A percentile compares a stretch with the other conserved stretches of the same genome.
Conservation (phyloP, 495 filamentous ascomycete species). For the Penicillium fimorum region DNA sequence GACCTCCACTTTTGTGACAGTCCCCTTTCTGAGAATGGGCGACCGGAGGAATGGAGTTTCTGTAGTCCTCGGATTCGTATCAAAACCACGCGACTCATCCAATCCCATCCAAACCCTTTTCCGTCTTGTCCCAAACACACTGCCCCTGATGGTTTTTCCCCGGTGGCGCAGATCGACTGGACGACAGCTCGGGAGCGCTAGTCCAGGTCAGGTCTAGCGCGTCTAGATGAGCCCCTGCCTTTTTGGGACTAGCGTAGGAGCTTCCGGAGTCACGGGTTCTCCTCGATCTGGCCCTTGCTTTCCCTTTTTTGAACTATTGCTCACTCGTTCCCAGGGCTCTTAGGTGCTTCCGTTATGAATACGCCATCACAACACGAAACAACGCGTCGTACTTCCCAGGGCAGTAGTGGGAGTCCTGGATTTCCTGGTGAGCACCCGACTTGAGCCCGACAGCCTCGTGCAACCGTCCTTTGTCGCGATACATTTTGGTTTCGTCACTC, state of each 20-base stretch:
- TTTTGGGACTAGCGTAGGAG: slow-evolving; percentile 33
- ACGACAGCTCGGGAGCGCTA: slow-evolving; percentile 43
- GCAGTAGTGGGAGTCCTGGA: slow-evolving; percentile 37
- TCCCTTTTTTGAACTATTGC: slow-evolving; percentile 14
- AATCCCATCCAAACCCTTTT: slow-evolving; percentile 13
- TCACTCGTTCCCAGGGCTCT: slow-evolving; percentile 13
- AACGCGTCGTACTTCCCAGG: slow-evolving; percentile 36
- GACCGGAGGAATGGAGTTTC: background rate
- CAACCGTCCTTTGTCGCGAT: slow-evolving; percentile 4
- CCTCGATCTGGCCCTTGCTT: slow-evolving; percentile 23
- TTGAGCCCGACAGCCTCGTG: slow-evolving; percentile 8
- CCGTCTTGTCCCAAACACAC: slow-evolving; percentile 1
- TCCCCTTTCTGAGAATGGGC: background rate
- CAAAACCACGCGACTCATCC: background rate
- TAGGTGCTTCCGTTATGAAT: slow-evolving; percentile 34
- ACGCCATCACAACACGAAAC: slow-evolving; percentile 24
- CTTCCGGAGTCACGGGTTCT: slow-evolving; percentile 48
- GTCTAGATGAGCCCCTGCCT: slow-evolving; percentile 19
- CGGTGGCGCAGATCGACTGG: slow-evolving; percentile 41
- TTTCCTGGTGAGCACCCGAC: slow-evolving; percentile 36
- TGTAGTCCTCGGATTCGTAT: background rate
- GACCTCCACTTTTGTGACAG: slow-evolving; percentile 24
- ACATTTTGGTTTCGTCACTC: slow-evolving; percentile 4
- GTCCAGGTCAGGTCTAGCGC: slow-evolving; percentile 21
- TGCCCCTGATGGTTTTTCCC: slow-evolving; percentile 26